Conservation (phyloP, 192 early-diverging fungal genomes). For the Cladochytrium replicatum region DNA sequence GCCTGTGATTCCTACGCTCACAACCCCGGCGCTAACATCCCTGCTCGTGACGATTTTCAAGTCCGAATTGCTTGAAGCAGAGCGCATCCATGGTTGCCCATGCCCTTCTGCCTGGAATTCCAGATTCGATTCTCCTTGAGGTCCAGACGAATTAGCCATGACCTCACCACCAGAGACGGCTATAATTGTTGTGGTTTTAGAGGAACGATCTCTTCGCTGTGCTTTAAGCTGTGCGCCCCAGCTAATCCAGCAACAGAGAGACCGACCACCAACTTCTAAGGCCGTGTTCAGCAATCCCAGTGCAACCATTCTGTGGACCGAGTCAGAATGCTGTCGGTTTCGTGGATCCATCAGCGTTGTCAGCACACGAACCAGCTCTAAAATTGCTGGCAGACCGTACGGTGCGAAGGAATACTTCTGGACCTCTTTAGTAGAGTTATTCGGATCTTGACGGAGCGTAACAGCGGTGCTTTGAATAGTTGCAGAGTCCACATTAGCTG, state of each 20-base stretch:
- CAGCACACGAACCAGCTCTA: slow-evolving; percentile 83
- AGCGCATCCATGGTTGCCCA: no score
- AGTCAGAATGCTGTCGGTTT: slow-evolving; percentile 86
- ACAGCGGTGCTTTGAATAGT: no score
- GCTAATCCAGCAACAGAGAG: slow-evolving; percentile 52
- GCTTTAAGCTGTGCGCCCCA: slow-evolving; percentile 13
- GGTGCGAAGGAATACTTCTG: slow-evolving; percentile 29
- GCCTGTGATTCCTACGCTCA: no score
- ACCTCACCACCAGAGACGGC: slow-evolving; percentile 1
- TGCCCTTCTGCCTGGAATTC: no score
- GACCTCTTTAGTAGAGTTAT: background rate
- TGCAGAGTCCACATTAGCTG: no score
- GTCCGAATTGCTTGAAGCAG: no score
- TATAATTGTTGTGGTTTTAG: background rate
- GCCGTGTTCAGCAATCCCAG: slow-evolving; percentile 78
- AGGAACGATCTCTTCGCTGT: slow-evolving; percentile 4
- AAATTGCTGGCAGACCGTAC: slow-evolving; percentile 77
- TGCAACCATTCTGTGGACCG: slow-evolving; percentile 79
- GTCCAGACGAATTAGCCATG: no score
- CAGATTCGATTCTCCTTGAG: no score
- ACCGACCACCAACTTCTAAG: slow-evolving; percentile 74
- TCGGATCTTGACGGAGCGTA: no score
- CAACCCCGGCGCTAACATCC: no score
- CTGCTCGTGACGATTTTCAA: no score
- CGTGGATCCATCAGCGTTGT: slow-evolving; percentile 83